A percentile compares a stretch with the other conserved stretches of the same genome.
phyloP scores from a whole-genome alignment of 148 eudicot species.

The Cornus suecica region DNA sequence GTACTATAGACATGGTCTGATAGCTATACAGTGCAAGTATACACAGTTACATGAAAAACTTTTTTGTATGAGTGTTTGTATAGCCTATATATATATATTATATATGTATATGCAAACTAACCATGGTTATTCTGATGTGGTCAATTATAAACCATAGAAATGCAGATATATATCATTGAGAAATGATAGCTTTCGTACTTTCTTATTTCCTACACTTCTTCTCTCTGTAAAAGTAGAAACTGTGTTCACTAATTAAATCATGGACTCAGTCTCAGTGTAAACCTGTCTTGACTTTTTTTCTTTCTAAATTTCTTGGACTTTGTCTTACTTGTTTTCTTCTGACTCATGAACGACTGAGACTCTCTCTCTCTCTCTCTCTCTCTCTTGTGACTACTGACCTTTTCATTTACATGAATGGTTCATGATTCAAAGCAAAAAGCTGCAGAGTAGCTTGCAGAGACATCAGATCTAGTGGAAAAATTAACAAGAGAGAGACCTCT shows the following conservation, averaged over 20 bases:
- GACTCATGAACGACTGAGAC: constrained; percentile 6
- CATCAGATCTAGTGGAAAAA: constrained; percentile 45
- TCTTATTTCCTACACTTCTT: constrained; percentile 27
- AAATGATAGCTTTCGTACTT: constrained; percentile 80
- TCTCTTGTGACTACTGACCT: neutral
- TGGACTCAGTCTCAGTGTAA: neutral
- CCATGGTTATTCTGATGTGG: constrained; percentile 24
- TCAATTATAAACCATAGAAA: neutral
- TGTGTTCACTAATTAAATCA: neutral
- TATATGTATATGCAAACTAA: constrained; percentile 6
- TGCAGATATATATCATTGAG: constrained; percentile 51
- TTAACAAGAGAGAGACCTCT: constrained; percentile 15
- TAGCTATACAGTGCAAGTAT: neutral
- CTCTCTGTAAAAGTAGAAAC: constrained; percentile 23
- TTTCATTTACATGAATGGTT: constrained; percentile 17
- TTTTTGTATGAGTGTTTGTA: neutral
- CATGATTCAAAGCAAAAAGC: constrained; percentile 30
- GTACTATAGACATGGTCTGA: neutral
- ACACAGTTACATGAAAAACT: neutral
- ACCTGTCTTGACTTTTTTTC: constrained; percentile 15
- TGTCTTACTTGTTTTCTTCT: constrained; percentile 33
- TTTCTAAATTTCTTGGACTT: constrained; percentile 29
- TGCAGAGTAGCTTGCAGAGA: constrained; percentile 31
- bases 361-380: constrained; percentile 19
- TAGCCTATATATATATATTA: neutral